phyloP scores from a whole-genome alignment of 106 monocot genomes.

The Platanthera guangdongensis region DNA sequence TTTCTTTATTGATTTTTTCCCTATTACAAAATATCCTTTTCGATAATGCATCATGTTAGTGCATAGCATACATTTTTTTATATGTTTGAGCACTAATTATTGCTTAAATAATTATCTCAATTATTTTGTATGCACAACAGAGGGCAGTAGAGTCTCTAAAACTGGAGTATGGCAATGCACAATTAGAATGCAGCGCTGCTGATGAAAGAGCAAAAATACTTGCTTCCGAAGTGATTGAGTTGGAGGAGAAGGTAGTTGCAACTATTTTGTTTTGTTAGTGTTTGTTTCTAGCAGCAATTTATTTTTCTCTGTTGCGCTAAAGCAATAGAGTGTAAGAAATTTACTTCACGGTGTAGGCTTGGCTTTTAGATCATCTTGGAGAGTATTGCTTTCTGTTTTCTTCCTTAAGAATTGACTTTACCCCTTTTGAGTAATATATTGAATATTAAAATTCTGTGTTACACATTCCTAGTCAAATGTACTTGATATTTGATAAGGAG shows the following conservation, averaged over 20 bases:
- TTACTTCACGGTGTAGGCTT: not conserved
- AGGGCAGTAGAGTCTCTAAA: conserved; percentile 56
- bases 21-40: not conserved
- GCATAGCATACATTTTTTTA: not conserved
- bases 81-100: not conserved
- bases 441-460: not conserved
- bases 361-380: not conserved
- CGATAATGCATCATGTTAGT: not conserved
- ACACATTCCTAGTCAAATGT: not conserved
- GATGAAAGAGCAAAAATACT: conserved; percentile 96
- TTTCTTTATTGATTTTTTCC: not conserved
- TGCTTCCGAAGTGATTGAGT: conserved; percentile 84
- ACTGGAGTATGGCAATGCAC: conserved; percentile 79
- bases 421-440: not conserved
- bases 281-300: not conserved
- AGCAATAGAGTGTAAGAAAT: not conserved
- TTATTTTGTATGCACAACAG: conserved; percentile 27
- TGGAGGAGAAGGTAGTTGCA: conserved; percentile 86
- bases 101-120: conserved; percentile 5
- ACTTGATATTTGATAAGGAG: not conserved
- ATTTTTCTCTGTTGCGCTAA: not conserved
- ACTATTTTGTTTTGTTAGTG: not conserved
- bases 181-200: conserved; percentile 87
- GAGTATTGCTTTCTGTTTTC: not conserved
- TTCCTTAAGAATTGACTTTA: not conserved